Base-by-base conservation (phyloP, 495 filamentous ascomycete genomes). In the Monascus purpureus region DNA sequence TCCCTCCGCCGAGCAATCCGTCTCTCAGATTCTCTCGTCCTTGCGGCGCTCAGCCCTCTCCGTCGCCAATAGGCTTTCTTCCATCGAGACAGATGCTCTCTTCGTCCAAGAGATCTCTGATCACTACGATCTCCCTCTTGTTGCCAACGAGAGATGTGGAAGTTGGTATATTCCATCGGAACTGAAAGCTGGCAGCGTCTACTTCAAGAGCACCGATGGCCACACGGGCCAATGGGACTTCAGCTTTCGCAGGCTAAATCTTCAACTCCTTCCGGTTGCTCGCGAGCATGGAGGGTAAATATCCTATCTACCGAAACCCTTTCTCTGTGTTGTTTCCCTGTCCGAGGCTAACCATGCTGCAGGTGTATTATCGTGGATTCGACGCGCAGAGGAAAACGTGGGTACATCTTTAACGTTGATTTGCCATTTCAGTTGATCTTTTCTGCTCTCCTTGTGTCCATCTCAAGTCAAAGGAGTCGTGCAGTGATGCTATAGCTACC, bases 201-300 rank as follows among this genome's bases (percentile, higher is more conserved):
- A 96, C 57, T 97, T 95, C 58, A 97, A 97, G 65, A 92, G 83
- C 58, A 97, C 90, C 17, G 90, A 97, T 57, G 90, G 90, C 2
- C 90, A 97, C 59, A 70, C 68, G 1, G 81, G 82, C 13, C 69
- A 90, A 52, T 96, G 88, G 87, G 69, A 72, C 27, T 94, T 95
- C 47, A 92, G 77, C 56, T 66, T 71, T 17, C 67, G 88, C 45
- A 68, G 90, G 34, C 59, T 96, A 44, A 96, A 96, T 46, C 45
- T 93, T 42, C 77, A 87, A 41, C 42, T 97, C 25, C 49, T 97
- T 13, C 42, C 51, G 55, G 66, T 41, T 75, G 37, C 68, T 75
- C 42, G 73, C 54, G 29, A 53, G 28, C 39, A 70, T 53, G 72
- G 75, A 41, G 88, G 85, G 74, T 82, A 49, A 45, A 63, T 53